phyloP scores from a whole-genome alignment of 2,329 filamentous ascomycete species.

The Colletotrichum australisinense region DNA sequence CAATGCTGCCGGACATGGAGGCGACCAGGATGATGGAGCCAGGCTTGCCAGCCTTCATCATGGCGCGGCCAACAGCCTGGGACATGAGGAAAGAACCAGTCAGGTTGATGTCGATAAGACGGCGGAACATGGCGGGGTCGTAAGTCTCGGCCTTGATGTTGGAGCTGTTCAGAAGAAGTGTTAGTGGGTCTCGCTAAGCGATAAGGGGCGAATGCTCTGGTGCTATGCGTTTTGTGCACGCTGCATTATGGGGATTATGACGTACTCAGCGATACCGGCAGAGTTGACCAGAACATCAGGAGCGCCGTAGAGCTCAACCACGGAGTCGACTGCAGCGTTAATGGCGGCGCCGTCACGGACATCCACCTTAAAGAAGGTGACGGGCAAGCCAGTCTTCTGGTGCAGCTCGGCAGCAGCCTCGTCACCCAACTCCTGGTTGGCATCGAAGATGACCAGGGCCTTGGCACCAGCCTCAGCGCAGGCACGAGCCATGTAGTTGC shows the following conservation, averaged over 20 bases:
- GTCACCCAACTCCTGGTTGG: constrained; percentile 80
- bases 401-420: constrained; percentile 76
- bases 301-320: constrained; percentile 74
- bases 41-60: constrained; percentile 78
- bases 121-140: constrained; percentile 80
- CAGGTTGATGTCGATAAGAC: constrained; percentile 84
- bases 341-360: constrained; percentile 79
- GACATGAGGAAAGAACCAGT: constrained; percentile 83
- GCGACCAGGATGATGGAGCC: constrained; percentile 82
- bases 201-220: constrained; percentile 42
- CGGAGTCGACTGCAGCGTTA: constrained; percentile 74
- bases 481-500: constrained; percentile 83
- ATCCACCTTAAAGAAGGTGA: constrained; percentile 83
- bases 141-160: constrained; percentile 87
- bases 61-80: constrained; percentile 76
- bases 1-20: constrained; percentile 85
- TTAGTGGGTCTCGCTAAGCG: constrained; percentile 16
- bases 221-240: constrained; percentile 28
- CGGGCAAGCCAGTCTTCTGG: constrained; percentile 77
- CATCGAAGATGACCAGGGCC: constrained; percentile 80
- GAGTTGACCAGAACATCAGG: constrained; percentile 84
- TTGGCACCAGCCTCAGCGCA: constrained; percentile 81
- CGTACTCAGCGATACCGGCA: constrained; percentile 78
- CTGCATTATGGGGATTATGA: constrained; percentile 42
- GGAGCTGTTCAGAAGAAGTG: constrained; percentile 54